A percentile compares a stretch with the other conserved stretches of the same genome.
These are phyloP conservation scores for Crucihimalaya himalaica DNA, from an alignment of 345 rosid species.

Conservation along the genomic window DNA sequence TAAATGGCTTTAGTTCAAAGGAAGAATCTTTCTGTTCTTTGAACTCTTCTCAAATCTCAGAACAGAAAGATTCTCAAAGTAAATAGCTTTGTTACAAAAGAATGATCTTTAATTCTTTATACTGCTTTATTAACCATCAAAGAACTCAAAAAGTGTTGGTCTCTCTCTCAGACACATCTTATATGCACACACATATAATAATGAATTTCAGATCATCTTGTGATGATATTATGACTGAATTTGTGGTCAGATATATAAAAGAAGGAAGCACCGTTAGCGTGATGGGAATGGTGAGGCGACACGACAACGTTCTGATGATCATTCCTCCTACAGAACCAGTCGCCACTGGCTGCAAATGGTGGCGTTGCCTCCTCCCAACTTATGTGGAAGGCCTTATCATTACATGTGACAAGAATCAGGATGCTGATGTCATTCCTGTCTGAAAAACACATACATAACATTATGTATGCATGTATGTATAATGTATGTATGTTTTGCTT, in stretches of 20 bases:
- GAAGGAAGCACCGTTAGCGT: slow-evolving; percentile 98
- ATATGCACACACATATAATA: neutral
- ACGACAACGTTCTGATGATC: slow-evolving; percentile 82
- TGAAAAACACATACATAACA: slow-evolving; percentile 37
- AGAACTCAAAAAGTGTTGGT: neutral
- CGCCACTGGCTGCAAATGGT: slow-evolving; percentile 82
- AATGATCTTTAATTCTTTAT: neutral
- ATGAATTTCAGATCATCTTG: neutral
- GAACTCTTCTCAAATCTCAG: neutral
- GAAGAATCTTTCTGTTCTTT: slow-evolving; percentile 18
- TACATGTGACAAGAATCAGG: slow-evolving; percentile 72
- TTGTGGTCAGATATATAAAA: slow-evolving; percentile 66
- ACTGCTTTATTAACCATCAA: neutral
- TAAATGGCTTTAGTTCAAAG: slow-evolving; percentile 23
- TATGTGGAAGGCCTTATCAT: slow-evolving; percentile 76
- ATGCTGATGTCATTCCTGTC: slow-evolving; percentile 77
- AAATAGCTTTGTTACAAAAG: slow-evolving; percentile 8
- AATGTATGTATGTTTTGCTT: neutral
- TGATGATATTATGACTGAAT: neutral
- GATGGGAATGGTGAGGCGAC: slow-evolving; percentile 87
- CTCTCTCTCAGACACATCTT: neutral
- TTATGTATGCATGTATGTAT: neutral
- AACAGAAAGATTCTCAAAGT: slow-evolving; percentile 8
- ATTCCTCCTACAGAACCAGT: slow-evolving; percentile 69
- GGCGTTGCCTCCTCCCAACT: slow-evolving; percentile 69